Conservation (phyloP, 495 filamentous ascomycete genomes). For the Hypoxylon crocopeplum region DNA sequence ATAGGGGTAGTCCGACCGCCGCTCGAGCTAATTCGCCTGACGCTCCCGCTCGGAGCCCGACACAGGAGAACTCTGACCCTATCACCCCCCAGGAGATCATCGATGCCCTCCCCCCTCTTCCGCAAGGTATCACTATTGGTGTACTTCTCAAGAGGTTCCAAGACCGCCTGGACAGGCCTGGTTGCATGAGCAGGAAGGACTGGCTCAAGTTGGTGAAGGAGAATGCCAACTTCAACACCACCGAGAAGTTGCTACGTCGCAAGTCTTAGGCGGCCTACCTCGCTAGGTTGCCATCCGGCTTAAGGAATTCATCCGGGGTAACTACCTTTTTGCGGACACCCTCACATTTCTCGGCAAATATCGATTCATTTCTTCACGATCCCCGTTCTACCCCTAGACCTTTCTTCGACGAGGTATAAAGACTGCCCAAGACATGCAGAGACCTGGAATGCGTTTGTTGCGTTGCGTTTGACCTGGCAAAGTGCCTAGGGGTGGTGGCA, state of each 20-base stretch:
- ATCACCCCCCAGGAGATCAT: conserved; percentile 69
- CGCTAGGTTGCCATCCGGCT: no score
- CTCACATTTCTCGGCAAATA: no score
- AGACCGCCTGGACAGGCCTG: conserved; percentile 59
- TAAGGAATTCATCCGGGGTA: no score
- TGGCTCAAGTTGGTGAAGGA: conserved; percentile 65
- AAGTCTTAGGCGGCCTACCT: conserved; percentile 46
- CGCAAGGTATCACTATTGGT: conserved; percentile 66
- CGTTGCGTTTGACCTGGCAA: conserved; percentile 1
- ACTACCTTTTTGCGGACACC: no score
- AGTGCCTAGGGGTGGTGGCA: no score
- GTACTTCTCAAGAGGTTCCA: conserved; percentile 69
- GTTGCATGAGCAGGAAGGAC: conserved; percentile 48
- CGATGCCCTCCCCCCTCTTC: conserved; percentile 66
- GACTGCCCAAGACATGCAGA: background rate
- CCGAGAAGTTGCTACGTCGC: conserved; percentile 55
- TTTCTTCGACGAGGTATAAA: background rate
- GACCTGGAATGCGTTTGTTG: no score
- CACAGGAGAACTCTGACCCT: conserved; percentile 6
- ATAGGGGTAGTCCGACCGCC: background rate
- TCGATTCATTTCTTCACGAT: no score
- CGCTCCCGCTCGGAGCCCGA: conserved; percentile 42
- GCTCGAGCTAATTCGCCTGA: conserved; percentile 47
- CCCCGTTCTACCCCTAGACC: background rate
- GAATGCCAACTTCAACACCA: conserved; percentile 46